phyloP scores from a whole-genome alignment of 305 asterid genomes.

The Ajuga reptans region DNA sequence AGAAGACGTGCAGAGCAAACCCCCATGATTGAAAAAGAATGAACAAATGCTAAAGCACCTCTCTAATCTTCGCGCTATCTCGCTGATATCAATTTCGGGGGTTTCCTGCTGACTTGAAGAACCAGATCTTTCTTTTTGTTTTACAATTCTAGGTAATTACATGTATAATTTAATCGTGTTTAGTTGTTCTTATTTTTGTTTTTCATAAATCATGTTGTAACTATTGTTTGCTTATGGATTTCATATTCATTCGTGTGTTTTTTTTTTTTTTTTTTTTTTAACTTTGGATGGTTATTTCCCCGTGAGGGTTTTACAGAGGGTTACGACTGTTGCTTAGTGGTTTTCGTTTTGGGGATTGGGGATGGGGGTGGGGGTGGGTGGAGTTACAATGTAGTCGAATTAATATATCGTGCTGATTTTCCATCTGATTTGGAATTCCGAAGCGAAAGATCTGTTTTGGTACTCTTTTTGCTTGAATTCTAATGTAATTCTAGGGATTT shows the following conservation, averaged over 20 bases:
- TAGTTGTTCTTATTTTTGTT: too few species aligned
- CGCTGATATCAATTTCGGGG: neutral
- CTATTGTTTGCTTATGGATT: conserved; percentile 19
- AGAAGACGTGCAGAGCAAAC: conserved; percentile 7
- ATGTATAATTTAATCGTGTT: neutral
- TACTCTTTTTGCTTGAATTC: neutral
- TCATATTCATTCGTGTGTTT: conserved; percentile 10
- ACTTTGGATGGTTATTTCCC: neutral
- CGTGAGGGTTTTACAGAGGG: conserved; percentile 38
- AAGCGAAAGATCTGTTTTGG: conserved; percentile 5
- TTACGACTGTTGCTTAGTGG: conserved; percentile 16
- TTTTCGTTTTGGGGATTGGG: neutral
- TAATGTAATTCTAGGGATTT: neutral
- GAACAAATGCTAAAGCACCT: conserved; percentile 9
- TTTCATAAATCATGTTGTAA: neutral
- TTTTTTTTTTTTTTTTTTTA: neutral
- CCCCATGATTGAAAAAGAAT: neutral
- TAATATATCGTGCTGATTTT: neutral
- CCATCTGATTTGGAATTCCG: conserved; percentile 13
- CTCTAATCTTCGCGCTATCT: conserved; percentile 25
- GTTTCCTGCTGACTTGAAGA: conserved; percentile 8
- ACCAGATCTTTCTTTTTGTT: conserved; percentile 24
- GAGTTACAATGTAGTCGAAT: neutral
- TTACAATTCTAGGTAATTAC: conserved; percentile 26
- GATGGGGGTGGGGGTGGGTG: neutral